Conservation (phyloP, 2,329 filamentous ascomycete species). For the Fusarium guadeloupense region DNA sequence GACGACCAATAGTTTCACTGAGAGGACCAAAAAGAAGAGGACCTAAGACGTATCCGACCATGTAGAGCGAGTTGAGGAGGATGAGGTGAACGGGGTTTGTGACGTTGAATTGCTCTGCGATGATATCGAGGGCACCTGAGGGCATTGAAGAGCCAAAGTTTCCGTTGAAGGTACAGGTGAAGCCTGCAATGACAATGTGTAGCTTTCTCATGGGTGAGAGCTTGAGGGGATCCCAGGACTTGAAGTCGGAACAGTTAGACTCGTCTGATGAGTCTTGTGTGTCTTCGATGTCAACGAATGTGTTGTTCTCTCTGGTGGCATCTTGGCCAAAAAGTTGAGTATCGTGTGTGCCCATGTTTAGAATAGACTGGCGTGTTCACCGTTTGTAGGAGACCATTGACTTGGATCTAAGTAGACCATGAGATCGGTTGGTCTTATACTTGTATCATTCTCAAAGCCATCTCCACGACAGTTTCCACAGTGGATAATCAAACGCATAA, state of each 20-base stretch:
- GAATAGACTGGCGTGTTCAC: neutral
- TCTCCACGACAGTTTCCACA: constrained; percentile 20
- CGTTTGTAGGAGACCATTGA: neutral
- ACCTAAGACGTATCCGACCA: constrained; percentile 49
- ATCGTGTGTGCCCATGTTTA: constrained; percentile 19
- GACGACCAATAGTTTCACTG: constrained; percentile 49
- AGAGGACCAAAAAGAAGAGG: constrained; percentile 49
- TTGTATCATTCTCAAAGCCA: constrained; percentile 4
- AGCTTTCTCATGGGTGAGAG: constrained; percentile 46
- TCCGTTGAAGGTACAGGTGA: constrained; percentile 50
- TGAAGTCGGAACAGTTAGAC: constrained; percentile 27
- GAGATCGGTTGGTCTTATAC: constrained; percentile 4
- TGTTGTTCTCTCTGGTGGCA: constrained; percentile 3
- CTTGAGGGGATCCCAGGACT: constrained; percentile 44
- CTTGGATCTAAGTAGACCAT: neutral
- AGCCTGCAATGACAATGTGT: constrained; percentile 48
- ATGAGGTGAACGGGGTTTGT: constrained; percentile 41
- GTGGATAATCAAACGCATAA: constrained; percentile 1
- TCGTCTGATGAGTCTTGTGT: constrained; percentile 33
- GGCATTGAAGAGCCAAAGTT: constrained; percentile 51
- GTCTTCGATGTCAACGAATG: constrained; percentile 7
- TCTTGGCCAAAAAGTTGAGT: constrained; percentile 12
- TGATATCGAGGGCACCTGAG: constrained; percentile 49
- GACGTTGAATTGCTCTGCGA: constrained; percentile 44
- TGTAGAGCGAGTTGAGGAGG: constrained; percentile 50